Evolutionary conservation across 1,284 basidiomycete species (phyloP).

Genomic region (Kwoniella shivajii): DNA sequence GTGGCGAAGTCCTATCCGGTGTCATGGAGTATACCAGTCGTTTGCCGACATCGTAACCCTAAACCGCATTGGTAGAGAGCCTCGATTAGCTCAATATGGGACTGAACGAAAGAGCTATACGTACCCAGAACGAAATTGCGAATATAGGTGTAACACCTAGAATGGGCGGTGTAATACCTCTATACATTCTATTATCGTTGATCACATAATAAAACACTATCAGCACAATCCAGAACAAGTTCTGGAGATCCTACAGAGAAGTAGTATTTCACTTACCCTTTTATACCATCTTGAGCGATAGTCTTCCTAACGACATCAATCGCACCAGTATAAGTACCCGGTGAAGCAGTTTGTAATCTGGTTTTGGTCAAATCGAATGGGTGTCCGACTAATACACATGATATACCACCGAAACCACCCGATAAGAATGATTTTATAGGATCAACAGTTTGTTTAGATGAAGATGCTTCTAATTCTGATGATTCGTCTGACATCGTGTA

Average conservation of each 20-base stretch:
- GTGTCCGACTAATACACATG: conserved; percentile 67
- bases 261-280: conserved; percentile 71
- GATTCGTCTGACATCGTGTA: conserved; percentile 42
- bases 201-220: no score
- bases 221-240: no score
- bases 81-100: not conserved
- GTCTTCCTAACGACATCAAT: conserved; percentile 92
- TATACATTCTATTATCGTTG: conserved; percentile 81
- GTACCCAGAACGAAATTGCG: conserved; percentile 95
- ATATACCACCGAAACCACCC: conserved; percentile 86
- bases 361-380: conserved; percentile 98
- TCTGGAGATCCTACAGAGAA: no score
- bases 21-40: conserved; percentile 72
- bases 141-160: conserved; percentile 98
- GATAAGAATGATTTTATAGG: conserved; percentile 78
- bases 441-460: conserved; percentile 41
- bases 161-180: conserved; percentile 94
- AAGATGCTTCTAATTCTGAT: conserved; percentile 33
- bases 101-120: conserved; percentile 29
- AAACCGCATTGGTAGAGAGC: not conserved
- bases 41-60: conserved; percentile 96
- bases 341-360: conserved; percentile 86
- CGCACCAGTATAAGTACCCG: conserved; percentile 88
- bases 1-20: conserved; percentile 52
- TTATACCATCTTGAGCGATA: conserved; percentile 81